phyloP scores from a whole-genome alignment of 2,329 filamentous ascomycete genomes.

The Calycina marina region DNA sequence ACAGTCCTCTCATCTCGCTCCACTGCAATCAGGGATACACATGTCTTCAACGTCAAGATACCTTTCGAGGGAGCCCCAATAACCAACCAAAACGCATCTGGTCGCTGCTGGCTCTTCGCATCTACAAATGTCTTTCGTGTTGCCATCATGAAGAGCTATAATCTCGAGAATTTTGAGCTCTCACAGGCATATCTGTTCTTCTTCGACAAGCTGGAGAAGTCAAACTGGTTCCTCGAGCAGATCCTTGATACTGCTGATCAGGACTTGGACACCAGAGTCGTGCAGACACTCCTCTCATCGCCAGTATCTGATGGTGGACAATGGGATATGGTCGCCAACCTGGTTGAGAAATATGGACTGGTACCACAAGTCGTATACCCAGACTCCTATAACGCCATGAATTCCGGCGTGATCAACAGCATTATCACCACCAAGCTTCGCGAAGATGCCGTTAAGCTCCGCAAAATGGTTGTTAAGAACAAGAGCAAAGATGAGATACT shows the following conservation, averaged over 20 bases:
- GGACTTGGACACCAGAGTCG: slow-evolving; percentile 56
- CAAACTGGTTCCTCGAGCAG: slow-evolving; percentile 79
- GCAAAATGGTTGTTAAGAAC: slow-evolving; percentile 33
- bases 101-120: slow-evolving; percentile 85
- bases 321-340: slow-evolving; percentile 84
- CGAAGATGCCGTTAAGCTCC: slow-evolving; percentile 65
- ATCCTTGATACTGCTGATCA: slow-evolving; percentile 60
- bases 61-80: slow-evolving; percentile 70
- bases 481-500: slow-evolving; percentile 19
- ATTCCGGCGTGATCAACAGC: slow-evolving; percentile 53
- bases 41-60: slow-evolving; percentile 73
- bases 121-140: slow-evolving; percentile 84
- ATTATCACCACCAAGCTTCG: slow-evolving; percentile 74
- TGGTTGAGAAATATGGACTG: slow-evolving; percentile 79
- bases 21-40: slow-evolving; percentile 52
- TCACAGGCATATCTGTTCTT: slow-evolving; percentile 81
- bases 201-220: slow-evolving; percentile 88
- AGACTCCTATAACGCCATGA: slow-evolving; percentile 65
- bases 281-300: slow-evolving; percentile 52
- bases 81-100: slow-evolving; percentile 70
- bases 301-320: slow-evolving; percentile 74
- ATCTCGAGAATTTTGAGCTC: slow-evolving; percentile 67
- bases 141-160: slow-evolving; percentile 74
- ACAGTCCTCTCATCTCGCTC: slow-evolving; percentile 50
- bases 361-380: slow-evolving; percentile 72